A percentile compares a stretch with the other conserved stretches of the same genome.
These are phyloP conservation scores for Fusarium ambrosium DNA, from an alignment of 2,329 filamentous ascomycete species.

Conservation along the genomic window DNA sequence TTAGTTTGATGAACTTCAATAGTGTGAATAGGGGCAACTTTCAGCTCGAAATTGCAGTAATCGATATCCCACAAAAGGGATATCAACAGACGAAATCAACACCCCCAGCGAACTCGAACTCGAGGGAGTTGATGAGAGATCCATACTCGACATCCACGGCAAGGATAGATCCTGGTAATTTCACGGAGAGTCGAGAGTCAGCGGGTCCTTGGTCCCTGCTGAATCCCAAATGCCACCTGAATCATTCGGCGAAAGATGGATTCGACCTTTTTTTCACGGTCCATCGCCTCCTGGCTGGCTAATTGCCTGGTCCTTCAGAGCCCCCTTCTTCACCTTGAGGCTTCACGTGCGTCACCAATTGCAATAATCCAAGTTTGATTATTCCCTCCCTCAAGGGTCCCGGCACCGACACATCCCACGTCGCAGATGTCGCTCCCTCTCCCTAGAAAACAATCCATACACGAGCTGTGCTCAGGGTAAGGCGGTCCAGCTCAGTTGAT, in stretches of 20 bases:
- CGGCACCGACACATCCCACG: slow-evolving; percentile 1
- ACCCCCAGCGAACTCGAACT: not conserved
- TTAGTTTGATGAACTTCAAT: not conserved
- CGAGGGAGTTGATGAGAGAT: slow-evolving; percentile 1
- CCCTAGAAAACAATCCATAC: not conserved
- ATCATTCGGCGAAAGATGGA: slow-evolving; percentile 27
- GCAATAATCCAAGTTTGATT: slow-evolving; percentile 24
- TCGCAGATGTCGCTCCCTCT: slow-evolving; percentile 1
- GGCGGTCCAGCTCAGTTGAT: slow-evolving; percentile 24
- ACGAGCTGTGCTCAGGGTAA: slow-evolving; percentile 9
- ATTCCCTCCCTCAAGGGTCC: slow-evolving; percentile 1
- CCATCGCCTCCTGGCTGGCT: slow-evolving; percentile 8
- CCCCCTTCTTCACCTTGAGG: slow-evolving; percentile 1
- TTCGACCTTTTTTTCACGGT: not conserved
- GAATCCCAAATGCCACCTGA: slow-evolving; percentile 36
- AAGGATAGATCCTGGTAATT: not conserved
- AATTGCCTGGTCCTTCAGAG: not conserved
- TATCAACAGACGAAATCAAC: not conserved
- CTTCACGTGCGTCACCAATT: slow-evolving; percentile 1
- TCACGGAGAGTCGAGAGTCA: not conserved
- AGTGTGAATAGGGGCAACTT: not conserved
- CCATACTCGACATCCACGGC: not conserved
- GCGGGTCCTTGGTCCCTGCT: slow-evolving; percentile 24
- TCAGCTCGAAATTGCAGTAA: not conserved
- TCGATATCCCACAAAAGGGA: not conserved